Conservation (phyloP, 164 flowering plant species). For the Vitis rupestris region DNA sequence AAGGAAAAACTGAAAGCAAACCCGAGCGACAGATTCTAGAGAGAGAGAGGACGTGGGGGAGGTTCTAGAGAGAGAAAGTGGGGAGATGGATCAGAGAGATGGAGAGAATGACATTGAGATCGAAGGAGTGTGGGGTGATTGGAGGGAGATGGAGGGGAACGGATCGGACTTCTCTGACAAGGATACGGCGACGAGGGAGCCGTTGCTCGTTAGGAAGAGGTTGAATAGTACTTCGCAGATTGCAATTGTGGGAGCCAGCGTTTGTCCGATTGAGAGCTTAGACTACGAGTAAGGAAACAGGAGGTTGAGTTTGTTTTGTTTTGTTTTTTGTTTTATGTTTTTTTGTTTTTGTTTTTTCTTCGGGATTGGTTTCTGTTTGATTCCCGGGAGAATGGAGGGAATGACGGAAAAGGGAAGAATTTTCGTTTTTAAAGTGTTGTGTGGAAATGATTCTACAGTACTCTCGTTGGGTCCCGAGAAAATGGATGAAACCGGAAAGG, state of each 20-base stretch:
- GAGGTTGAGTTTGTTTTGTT: no score
- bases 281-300: conserved; percentile 65
- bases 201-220: conserved; percentile 40
- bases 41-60: conserved; percentile 6
- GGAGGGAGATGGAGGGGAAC: conserved; percentile 22
- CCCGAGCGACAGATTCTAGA: background rate
- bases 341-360: background rate
- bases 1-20: background rate
- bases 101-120: conserved; percentile 29
- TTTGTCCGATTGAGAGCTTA: conserved; percentile 70
- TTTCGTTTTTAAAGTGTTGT: no score
- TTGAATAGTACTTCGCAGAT: conserved; percentile 68
- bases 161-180: conserved; percentile 26
- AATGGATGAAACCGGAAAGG: no score
- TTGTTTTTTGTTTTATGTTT: background rate
- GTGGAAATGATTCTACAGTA: no score
- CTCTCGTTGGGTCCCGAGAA: no score
- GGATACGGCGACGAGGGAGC: conserved; percentile 32
- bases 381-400: no score
- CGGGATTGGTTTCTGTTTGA: background rate
- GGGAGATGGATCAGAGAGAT: conserved; percentile 27
- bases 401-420: no score
- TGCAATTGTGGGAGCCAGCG: conserved; percentile 75
- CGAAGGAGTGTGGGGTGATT: conserved; percentile 13
- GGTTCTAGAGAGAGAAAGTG: conserved; percentile 6